Percentiles rank a stretch among this genome's conserved stretches.
Conservation (phyloP, 2,329 filamentous ascomycete species). For the Diaporthe destruens region DNA sequence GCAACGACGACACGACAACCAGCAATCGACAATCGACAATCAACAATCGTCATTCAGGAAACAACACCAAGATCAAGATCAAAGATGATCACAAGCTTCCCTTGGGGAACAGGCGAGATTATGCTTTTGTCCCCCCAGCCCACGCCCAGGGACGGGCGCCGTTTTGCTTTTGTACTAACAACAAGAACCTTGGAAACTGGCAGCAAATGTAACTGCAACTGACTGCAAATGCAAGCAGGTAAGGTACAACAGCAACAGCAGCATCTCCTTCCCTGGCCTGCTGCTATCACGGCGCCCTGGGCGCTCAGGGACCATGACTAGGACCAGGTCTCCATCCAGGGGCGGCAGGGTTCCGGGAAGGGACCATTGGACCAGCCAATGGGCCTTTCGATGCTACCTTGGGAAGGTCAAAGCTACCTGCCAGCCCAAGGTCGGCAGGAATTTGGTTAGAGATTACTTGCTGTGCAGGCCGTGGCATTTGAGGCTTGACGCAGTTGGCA, state of each 20-base stretch:
- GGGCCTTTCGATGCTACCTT: conserved; percentile 4
- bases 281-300: conserved; percentile 19
- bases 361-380: conserved; percentile 7
- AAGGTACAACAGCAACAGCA: no score
- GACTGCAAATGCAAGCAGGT: neutral
- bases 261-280: neutral
- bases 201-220: neutral
- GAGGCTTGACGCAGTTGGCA: neutral
- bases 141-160: neutral
- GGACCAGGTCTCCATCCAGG: conserved; percentile 6
- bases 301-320: conserved; percentile 34
- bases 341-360: neutral
- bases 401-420: neutral
- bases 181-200: neutral
- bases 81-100: conserved; percentile 20
- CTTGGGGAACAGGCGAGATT: conserved; percentile 25
- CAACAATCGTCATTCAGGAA: no score
- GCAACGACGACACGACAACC: no score
- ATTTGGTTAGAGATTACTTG: neutral
- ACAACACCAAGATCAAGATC: conserved; percentile 29
- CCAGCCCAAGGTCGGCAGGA: neutral
- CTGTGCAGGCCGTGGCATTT: neutral
- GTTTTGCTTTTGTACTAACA: conserved; percentile 14
- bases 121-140: neutral
- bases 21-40: neutral